Base-by-base conservation (phyloP, 2,329 filamentous ascomycete genomes). In the Lachnellula suecica region DNA sequence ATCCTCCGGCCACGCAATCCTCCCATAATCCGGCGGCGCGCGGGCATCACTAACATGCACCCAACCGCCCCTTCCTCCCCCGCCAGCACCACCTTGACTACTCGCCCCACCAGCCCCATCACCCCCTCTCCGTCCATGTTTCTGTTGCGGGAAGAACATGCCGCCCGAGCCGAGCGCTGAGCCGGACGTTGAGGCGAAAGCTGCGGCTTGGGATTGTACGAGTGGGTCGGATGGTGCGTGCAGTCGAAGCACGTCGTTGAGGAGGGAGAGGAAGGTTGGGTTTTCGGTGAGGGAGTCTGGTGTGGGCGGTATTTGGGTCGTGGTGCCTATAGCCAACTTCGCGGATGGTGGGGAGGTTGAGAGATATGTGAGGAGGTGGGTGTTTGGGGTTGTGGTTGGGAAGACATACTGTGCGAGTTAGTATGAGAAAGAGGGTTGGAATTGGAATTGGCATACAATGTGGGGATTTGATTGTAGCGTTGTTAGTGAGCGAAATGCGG, bases 1-100 rank as follows among this genome's bases (percentile, higher is more conserved):
- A 62, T 88, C 84, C 62, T 88, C 84, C 1, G 84, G 84, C 75
- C 81, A 87, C 2, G 84, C 83, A 64, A 88, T 87, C 47, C 85
- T 71, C 15, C 84, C 84, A 73, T 78, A 88, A 61, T 86, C 84
- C 0, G 83, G 84, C 2, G 83, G 82, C 47, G 85, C 85, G 48
- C 85, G 72, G 48, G 72, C 63, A 64, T 88, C 85, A 50, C 82
- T 85, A 4, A 88, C 72, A 67, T 88, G 85, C 17, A 88, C 76
- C 70, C 81, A 81, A 1, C 85, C 83, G 20, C 84, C 82, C 20
- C 78, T 71, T 2, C 82, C 82, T 2, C 71, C 81, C 9, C 82
- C 81, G 1, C 82, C 82, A 1, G 79, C 77, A 19, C 81, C 82
- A n/a, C 82, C 82, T 63, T 84, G 81, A 13, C 71, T 74, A 60